These are phyloP conservation scores for Pseudozyma hubeiensis DNA, from an alignment of 1,284 basidiomycete genomes.

Conservation along the genomic window DNA sequence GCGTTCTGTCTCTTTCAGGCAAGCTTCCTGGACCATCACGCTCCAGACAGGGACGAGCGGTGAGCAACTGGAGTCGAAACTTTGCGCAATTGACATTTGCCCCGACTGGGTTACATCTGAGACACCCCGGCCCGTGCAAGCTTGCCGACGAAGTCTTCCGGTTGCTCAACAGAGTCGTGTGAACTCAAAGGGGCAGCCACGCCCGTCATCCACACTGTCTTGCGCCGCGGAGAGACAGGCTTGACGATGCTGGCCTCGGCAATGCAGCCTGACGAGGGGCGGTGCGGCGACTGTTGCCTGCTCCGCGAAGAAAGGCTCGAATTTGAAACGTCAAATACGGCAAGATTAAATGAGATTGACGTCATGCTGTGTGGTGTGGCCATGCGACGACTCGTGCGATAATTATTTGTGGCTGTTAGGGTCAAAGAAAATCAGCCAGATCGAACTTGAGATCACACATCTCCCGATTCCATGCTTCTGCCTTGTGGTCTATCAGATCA, in stretches of 20 bases:
- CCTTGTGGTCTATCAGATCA: too few relatives aligned
- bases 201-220: slow-evolving; percentile 1
- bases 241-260: background rate
- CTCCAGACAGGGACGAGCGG: too few relatives aligned
- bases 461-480: too few relatives aligned
- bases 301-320: background rate
- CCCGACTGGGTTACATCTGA: background rate
- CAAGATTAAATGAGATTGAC: slow-evolving; percentile 15
- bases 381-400: too few relatives aligned
- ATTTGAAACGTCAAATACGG: slow-evolving; percentile 18
- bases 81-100: too few relatives aligned
- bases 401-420: too few relatives aligned
- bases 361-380: slow-evolving; percentile 27
- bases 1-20: too few relatives aligned
- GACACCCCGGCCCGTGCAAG: background rate
- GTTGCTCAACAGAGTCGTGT: background rate
- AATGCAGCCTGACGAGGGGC: background rate
- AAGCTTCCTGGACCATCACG: too few relatives aligned
- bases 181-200: slow-evolving; percentile 3
- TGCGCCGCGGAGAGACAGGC: background rate
- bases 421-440: too few relatives aligned
- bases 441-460: too few relatives aligned
- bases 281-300: slow-evolving; percentile 7
- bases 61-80: too few relatives aligned
- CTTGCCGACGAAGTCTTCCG: background rate